Base-by-base conservation (phyloP, 1,139 yeast species). In the Nematodospora anomalae region DNA sequence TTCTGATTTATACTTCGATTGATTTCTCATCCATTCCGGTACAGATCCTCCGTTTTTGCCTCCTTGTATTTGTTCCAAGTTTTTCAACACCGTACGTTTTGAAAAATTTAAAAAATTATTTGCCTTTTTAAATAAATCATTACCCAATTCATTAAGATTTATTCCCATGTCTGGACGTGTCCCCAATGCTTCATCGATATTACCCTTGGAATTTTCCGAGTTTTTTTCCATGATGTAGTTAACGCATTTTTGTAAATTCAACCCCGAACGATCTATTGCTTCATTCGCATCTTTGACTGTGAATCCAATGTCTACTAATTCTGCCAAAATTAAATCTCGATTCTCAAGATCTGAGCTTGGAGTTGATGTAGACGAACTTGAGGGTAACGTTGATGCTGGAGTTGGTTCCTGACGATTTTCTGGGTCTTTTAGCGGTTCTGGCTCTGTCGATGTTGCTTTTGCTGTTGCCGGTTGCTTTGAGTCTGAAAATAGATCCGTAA, bases 11-110 rank as follows among this genome's bases (percentile, higher is more conserved):
- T 77, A 74, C 50, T 54, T 67, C 31, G 61, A 70, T 51, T 75
- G 81, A 44, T 76, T 73, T 41, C 68, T 71, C 92, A 87, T 83
- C 96, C 96, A 87, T 3, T 83, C 80, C 0, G 96, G 96, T 42
- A 74, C 62, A 11, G 75, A 74, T 37, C 70, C 29, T 3, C 26
- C 31, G 43, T 36, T 50, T 53, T 28, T 54, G 62, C 28, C 29
- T 10, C 56, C 57, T 44, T 78, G 78, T 46, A 82, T 76, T 50
- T 76, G 77, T 39, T 80, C 85, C 29, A 84, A 64, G 28, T 86
- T 85, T 49, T 80, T 79, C 48, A 79, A 74, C 4, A 85, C 69
- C 21, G 81, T 79, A 42, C 79, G 67, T 41, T 74, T 72, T 2
- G 92, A 84, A 44, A 78, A 76, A 40, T 74, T 71, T 50, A 83